Base-by-base conservation (phyloP, 1,139 yeast species). In the Torulaspora pretoriensis region DNA sequence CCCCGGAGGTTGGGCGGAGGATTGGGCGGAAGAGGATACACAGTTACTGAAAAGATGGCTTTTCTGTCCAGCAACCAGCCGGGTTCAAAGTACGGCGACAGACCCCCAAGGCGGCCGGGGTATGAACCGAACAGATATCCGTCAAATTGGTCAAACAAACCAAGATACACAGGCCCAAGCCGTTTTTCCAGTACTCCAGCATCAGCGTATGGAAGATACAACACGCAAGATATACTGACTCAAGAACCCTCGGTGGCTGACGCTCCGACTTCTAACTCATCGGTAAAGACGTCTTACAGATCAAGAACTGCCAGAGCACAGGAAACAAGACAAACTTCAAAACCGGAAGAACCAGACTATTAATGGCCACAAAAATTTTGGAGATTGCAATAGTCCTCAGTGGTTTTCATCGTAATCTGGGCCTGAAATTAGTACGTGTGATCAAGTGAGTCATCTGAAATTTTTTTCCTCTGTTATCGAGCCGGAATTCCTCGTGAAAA, bases 1-100 rank as follows among this genome's bases (percentile, higher is more conserved):
- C 98, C 98, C 0, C 67, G 90, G 60, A 63, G 85, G 46, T 66
- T 84, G 1, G 90, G 88, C 1, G 92, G 92, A 3, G 90, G 90
- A 0, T 61, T 79, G 9, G 89, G 88, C 5, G 87, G 87, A 2
- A 67, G 87, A 45, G 78, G 73, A 19, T 73, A 74, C 53, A 61
- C 72, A 12, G 59, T 60, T 42, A 58, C 46, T 14, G 46, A 50
- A 12, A 33, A 40, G 19, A 33, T 26, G 23, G 31, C 41, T 7
- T 34, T 36, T 17, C 29, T 39, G 16, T 30, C 39, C 2, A 27
- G 28, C 7, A 17, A 16, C 9, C 22, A 19, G 22, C 27, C 38
- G 8, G 14, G 46, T 9, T 12, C 29, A 2, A 40, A 26, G 25
- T 42, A 27, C 26, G 41, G 38, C 12, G 44, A 32, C 10, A 40